Percentiles rank a stretch among this genome's conserved stretches.
phyloP scores from a whole-genome alignment of 2,329 filamentous ascomycete species.

The Dactylellina haptotyla region DNA sequence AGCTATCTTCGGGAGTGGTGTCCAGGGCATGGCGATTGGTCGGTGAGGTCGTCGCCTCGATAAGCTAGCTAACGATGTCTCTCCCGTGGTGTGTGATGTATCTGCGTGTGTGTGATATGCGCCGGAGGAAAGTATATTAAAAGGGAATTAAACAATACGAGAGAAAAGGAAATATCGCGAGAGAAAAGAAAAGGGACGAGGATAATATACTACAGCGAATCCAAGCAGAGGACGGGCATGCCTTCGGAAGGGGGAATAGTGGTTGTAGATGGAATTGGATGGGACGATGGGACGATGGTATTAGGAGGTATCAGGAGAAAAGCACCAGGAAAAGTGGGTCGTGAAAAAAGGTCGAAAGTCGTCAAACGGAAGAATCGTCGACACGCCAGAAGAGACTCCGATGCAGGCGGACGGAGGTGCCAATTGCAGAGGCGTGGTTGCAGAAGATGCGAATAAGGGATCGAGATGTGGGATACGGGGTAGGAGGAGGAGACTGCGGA shows the following conservation, averaged over 20 bases:
- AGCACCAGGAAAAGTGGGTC: background rate
- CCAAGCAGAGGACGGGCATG: slow-evolving; percentile 40
- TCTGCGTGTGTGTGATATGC: too few relatives aligned
- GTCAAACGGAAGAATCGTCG: background rate
- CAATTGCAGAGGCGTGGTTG: too few relatives aligned
- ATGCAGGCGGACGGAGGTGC: too few relatives aligned
- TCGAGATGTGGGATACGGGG: slow-evolving; percentile 13
- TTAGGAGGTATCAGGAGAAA: background rate
- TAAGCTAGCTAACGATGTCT: too few relatives aligned
- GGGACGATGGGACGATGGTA: background rate
- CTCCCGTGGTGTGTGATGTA: too few relatives aligned
- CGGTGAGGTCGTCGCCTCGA: slow-evolving; percentile 20
- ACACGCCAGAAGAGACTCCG: background rate
- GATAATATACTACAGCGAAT: slow-evolving; percentile 47
- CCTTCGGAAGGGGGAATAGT: slow-evolving; percentile 7
- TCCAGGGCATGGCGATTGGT: slow-evolving; percentile 81
- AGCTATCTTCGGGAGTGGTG: slow-evolving; percentile 93
- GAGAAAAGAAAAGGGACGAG: slow-evolving; percentile 9
- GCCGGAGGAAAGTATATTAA: too few relatives aligned
- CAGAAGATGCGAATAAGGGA: background rate
- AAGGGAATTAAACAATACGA: slow-evolving; percentile 14
- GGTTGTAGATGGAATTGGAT: background rate
- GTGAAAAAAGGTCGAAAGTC: background rate
- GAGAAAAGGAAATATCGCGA: background rate
- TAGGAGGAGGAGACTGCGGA: slow-evolving; percentile 4